These are phyloP conservation scores for Trapa bicornis DNA, from an alignment of 345 rosid species.

Conservation along the genomic window DNA sequence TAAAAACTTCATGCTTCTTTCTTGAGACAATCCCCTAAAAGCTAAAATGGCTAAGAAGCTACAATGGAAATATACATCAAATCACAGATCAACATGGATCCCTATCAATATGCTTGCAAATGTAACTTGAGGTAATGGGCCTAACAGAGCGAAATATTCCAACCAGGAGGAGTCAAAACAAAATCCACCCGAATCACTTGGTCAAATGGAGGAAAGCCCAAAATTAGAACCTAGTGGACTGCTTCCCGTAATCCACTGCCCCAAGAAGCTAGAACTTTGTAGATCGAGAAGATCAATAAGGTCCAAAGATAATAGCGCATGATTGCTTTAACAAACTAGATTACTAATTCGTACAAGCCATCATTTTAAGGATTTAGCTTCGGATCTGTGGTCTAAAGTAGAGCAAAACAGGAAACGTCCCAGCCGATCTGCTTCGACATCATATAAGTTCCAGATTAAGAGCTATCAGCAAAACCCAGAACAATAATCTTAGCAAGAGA, in stretches of 20 bases:
- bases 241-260: background rate
- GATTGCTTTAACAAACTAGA: background rate
- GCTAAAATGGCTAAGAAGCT: background rate
- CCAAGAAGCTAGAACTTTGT: background rate
- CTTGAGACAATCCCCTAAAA: background rate
- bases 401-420: constrained; percentile 8
- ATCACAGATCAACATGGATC: background rate
- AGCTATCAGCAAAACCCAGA: background rate
- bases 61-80: background rate
- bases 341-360: background rate
- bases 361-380: constrained; percentile 4
- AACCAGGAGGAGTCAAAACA: background rate
- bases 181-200: background rate
- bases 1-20: background rate
- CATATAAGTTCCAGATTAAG: background rate
- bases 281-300: constrained; percentile 7
- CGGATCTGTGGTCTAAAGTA: constrained; percentile 26
- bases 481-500: background rate
- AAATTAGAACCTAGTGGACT: background rate
- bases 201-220: background rate
- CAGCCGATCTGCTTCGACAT: constrained; percentile 3
- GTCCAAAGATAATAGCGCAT: background rate
- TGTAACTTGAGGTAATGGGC: background rate
- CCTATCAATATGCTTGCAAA: background rate
- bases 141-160: background rate